Base-by-base conservation (phyloP, 1,284 basidiomycete genomes). In the Rhodotorula sp. region DNA sequence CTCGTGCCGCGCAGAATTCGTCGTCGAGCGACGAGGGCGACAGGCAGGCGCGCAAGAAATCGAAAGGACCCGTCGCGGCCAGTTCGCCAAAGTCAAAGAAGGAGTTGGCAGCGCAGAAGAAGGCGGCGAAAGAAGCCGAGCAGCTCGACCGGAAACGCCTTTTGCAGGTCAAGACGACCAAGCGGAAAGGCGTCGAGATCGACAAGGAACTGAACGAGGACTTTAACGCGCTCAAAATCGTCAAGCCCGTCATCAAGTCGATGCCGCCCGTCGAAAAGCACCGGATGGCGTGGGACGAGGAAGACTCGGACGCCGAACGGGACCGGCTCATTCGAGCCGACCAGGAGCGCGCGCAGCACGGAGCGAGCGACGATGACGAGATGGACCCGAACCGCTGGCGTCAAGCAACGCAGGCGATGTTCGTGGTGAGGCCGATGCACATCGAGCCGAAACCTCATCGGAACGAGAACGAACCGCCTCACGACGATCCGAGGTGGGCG, bases 201-300 rank as follows among this genome's bases (percentile, higher is more conserved):
- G 74, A 76, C 31, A 62, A 67, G 46, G 70, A 52, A 10, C 61
- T 76, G 59, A 74, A 72, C 70, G 73, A 74, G n/a, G 75, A 76
- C 34, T 76, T 76, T 67, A 76, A 76, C 65, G 69, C 68, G 43
- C 71, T 76, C 64, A 76, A 75, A 61, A 72, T 76, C 14, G 73
- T 75, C 59, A 62, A 61, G 26, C 75, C 75, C 1, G 58, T 64
- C 46, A 21, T 76, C 12, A 63, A 67, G 60, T 16, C 14, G 29
- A 75, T 75, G 75, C 71, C 69, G 15, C 7, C 20, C 21, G 51
- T 5, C 18, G 63, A 68, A 61, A 58, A 64, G 39, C 62, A 64
- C 39, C 64, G 65, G 20, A 59, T 75, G 29, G 31, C n/a, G 1
- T 76, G 75, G 75, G 60, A 76, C 46, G 75, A 76, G 46, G 56